Base-by-base conservation (phyloP, 176 grass and related monocot genomes). In the Oryza meyeriana region DNA sequence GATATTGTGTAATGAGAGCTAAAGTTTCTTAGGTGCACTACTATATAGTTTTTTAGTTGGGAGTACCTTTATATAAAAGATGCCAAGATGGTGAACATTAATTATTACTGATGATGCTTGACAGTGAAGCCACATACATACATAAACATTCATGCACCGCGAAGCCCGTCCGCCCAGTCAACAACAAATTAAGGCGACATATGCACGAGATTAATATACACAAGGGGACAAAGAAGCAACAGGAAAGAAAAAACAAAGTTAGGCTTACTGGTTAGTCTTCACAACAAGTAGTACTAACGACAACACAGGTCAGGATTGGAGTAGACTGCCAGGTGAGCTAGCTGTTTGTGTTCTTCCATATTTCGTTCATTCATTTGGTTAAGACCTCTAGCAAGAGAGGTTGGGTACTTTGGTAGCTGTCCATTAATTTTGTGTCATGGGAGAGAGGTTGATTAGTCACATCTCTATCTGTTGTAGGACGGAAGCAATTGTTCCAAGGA, bases 281-380 rank as follows among this genome's bases (percentile, higher is more conserved):
- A 58, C 0, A 30, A 36, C 64, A 69, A 68, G 64, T 67, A 45
- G n/a, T n/a, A n/a, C n/a, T n/a, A n/a, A n/a, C n/a, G n/a, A 80
- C 41, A 33, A 47, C 40, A 66, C 18, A 66, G 3, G 22, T 32
- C 61, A 66, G 62, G 28, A 32, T 27, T 27, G 28, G 64, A 66
- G 25, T 65, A 28, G 27, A 38, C 13, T 55, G 12, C 28, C 3
- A 5, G 39, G 4, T 42, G 40, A 42, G 40, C 38, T 40, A 31
- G 62, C 63, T 67, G 22, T 16, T 79, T 14, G 12, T 32, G 22
- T 50, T 57, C 78, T 80, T 80, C 30, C 25, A 36, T 55, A 36
- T 55, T 80, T 80, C 79, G 41, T 81, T 50, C 79, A 71, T 81
- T 50, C 66, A 40, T 71, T 33, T 61, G 38, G 38, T 81, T 81